Base-by-base conservation (phyloP, 2,329 filamentous ascomycete species). In the Fonsecaea pedrosoi region DNA sequence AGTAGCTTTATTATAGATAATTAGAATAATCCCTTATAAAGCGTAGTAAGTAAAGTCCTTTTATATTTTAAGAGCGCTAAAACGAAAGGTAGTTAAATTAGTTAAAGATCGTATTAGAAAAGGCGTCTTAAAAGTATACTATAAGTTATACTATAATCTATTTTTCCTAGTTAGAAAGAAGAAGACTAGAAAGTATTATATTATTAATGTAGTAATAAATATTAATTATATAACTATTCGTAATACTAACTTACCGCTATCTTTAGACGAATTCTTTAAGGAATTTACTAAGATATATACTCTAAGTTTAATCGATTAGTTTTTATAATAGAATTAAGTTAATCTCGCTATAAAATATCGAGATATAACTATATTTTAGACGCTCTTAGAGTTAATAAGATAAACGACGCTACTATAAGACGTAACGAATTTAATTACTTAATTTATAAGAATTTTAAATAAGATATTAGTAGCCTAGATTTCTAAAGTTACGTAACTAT, bases 151-250 rank as follows among this genome's bases (percentile, higher is more conserved):
- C n/a, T 15, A n/a, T 13, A 58, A 58, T 8, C 55, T n/a, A 1
- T 58, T 32, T 12, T 58, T 58, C 12, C 37, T 58, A 1, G n/a
- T 58, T 58, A 58, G 45, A 42, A 58, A 58, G 55, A 58, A 42
- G 55, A 57, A 57, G 32, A 12, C 55, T 25, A 12, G 35, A 21
- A 4, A 57, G 35, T 57, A 57, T 21, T n/a, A n/a, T n/a, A n/a
- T n/a, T n/a, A n/a, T n/a, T n/a, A n/a, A n/a, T n/a, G n/a, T n/a
- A n/a, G n/a, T n/a, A n/a, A n/a, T n/a, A n/a, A n/a, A n/a, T n/a
- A n/a, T n/a, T n/a, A n/a, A n/a, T n/a, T n/a, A n/a, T n/a, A n/a
- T n/a, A n/a, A n/a, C n/a, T n/a, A n/a, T n/a, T n/a, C n/a, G n/a
- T n/a, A n/a, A n/a, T n/a, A n/a, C n/a, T n/a, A n/a, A n/a, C n/a